Evolutionary conservation across 768 basidiomycete species (phyloP).

Genomic region (Tephrocybe sp.): DNA sequence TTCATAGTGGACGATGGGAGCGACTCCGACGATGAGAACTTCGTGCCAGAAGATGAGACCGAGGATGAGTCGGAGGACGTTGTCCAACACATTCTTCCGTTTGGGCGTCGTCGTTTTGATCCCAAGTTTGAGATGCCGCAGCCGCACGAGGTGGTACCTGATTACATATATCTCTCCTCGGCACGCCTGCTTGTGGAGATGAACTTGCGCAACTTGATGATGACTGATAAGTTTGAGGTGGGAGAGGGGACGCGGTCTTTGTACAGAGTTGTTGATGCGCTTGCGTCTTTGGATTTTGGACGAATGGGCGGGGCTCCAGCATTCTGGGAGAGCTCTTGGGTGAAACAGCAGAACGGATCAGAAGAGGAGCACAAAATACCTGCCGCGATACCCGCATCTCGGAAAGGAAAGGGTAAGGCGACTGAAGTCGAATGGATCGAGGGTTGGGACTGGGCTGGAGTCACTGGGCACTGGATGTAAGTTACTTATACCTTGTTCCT

Average conservation of each 20-base stretch:
- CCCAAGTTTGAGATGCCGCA: slow-evolving; percentile 18
- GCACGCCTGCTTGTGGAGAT: slow-evolving; percentile 51
- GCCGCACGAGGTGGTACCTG: slow-evolving; percentile 34
- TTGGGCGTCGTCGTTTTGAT: slow-evolving; percentile 15
- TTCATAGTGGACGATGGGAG: neutral
- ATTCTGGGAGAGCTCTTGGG: slow-evolving; percentile 32
- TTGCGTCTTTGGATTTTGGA: slow-evolving; percentile 29
- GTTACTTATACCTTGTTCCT: slow-evolving; percentile 14
- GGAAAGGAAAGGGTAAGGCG: slow-evolving; percentile 21
- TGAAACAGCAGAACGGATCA: neutral
- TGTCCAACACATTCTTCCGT: slow-evolving; percentile 11
- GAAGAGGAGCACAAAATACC: neutral
- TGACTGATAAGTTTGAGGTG: neutral
- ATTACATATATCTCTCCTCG: slow-evolving; percentile 53
- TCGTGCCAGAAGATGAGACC: slow-evolving; percentile 14
- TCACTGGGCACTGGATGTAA: slow-evolving; percentile 53
- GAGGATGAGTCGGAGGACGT: slow-evolving; percentile 18
- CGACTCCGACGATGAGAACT: slow-evolving; percentile 19
- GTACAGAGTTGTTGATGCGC: slow-evolving; percentile 14
- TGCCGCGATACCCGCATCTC: neutral
- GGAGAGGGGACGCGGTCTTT: neutral
- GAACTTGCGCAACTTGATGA: slow-evolving; percentile 44
- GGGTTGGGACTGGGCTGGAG: slow-evolving; percentile 65
- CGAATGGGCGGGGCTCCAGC: slow-evolving; percentile 42
- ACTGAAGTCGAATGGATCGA: slow-evolving; percentile 17